These are phyloP conservation scores for Colletotrichum higginsianum DNA, from an alignment of 2,329 filamentous ascomycete genomes.

Conservation along the genomic window DNA sequence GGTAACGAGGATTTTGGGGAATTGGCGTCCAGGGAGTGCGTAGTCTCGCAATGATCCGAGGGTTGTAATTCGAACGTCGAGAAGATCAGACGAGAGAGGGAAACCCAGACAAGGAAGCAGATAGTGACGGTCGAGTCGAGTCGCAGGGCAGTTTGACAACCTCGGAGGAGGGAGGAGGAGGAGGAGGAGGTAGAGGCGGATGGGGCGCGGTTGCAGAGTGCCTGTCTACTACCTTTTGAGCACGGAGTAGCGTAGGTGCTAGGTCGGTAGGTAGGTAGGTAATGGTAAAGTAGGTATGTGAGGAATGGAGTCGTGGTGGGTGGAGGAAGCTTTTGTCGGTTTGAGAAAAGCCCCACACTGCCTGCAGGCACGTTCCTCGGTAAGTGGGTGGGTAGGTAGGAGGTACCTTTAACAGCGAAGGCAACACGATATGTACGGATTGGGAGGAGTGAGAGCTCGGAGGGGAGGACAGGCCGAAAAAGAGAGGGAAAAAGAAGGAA, in stretches of 20 bases:
- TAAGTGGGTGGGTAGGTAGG: no score
- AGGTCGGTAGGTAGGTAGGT: not conserved
- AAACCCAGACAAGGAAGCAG: conserved; percentile 14
- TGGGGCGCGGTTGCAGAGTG: conserved; percentile 23
- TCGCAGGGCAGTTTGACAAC: conserved; percentile 1
- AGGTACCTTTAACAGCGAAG: conserved; percentile 14
- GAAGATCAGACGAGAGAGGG: conserved; percentile 29
- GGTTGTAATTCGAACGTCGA: conserved; percentile 21
- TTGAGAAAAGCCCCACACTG: conserved; percentile 30
- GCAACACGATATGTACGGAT: not conserved
- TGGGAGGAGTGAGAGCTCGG: not conserved
- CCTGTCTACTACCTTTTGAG: conserved; percentile 1
- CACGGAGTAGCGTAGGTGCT: no score
- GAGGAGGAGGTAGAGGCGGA: conserved; percentile 8
- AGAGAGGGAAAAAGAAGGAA: not conserved
- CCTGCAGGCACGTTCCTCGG: not conserved
- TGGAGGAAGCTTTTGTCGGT: conserved; percentile 39
- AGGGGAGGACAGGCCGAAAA: not conserved
- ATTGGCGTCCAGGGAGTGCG: conserved; percentile 25
- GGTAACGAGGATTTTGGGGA: not conserved
- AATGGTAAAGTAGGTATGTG: not conserved
- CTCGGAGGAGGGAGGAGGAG: not conserved
- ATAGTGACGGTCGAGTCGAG: conserved; percentile 3
- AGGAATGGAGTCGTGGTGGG: conserved; percentile 27
- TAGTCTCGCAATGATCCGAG: conserved; percentile 27